Evolutionary conservation across 768 basidiomycete genomes (phyloP), one percentile per base, ranked within the genome.

Genomic region (Collybiopsis confluens): DNA sequence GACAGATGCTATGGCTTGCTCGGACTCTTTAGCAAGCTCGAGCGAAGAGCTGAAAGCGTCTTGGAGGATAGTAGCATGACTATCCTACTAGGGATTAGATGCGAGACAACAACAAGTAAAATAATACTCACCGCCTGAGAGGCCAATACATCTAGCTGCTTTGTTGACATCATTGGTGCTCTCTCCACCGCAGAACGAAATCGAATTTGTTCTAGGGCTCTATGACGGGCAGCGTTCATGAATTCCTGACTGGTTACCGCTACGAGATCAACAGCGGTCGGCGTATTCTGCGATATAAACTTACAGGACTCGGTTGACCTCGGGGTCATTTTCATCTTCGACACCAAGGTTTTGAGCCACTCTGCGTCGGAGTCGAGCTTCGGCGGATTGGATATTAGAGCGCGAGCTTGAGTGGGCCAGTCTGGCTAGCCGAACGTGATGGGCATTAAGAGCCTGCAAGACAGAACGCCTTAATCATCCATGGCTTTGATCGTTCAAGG

Each of bases 281-380:
- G 36, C n/a, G 46, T 11, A 36, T 10, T 27, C 27, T 11, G n/a
- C 2, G 26, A 36, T n/a, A 18, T 10, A 9, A 24, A 28, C 50
- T n/a, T 20, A 52, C 50, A 52, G 42, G 4, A 52, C 40, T 33
- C 41, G 37, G 3, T 13, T 30, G 5, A 52, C 26, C 33, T 52
- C 50, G 10, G 50, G 38, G 26, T 52, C 38, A 2, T 41, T 5
- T 16, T 21, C 11, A 18, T 20, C 37, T 41, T 50, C 36, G 20
- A 52, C 30, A 10, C 50, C 50, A 26, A 48, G 47, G 11, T 52
- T 52, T 42, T 21, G 41, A 40, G 50, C 50, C n/a, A 52, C 26
- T 16, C 21, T 27, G 26, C 13, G 3, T n/a, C 50, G 37, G 18
- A 52, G 26, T 18, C 26, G 50, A 11, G 2, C 15, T 37, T 48